Conservation (phyloP, 768 basidiomycete genomes). For the Phlebiopsis gigantea region DNA sequence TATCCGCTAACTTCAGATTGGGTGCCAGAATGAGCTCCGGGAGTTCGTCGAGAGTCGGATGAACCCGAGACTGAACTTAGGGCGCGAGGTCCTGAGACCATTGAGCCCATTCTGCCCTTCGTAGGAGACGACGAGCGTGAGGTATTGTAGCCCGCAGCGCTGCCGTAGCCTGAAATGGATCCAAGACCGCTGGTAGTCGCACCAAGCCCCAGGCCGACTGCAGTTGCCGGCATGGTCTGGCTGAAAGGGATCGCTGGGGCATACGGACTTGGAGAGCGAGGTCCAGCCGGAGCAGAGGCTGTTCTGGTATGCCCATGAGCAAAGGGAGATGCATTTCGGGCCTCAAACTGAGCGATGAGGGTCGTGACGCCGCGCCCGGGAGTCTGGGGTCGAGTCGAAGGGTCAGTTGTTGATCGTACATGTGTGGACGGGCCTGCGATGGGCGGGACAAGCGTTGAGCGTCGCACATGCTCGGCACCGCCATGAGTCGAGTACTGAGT, state of each 20-base stretch:
- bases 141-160: constrained; percentile 25
- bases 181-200: constrained; percentile 33
- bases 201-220: constrained; percentile 30
- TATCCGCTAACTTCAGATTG: constrained; percentile 32
- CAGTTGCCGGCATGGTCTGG: constrained; percentile 35
- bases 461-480: constrained; percentile 39
- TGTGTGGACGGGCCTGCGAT: constrained; percentile 40
- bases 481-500: constrained; percentile 29
- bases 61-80: constrained; percentile 20
- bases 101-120: constrained; percentile 34
- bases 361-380: constrained; percentile 30
- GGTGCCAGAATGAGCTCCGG: constrained; percentile 28
- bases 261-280: constrained; percentile 34
- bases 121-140: constrained; percentile 46
- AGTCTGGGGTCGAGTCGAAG: constrained; percentile 38
- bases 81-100: constrained; percentile 27
- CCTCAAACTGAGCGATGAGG: constrained; percentile 72
- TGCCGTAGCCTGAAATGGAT: constrained; percentile 25
- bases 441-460: constrained; percentile 37
- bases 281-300: constrained; percentile 38
- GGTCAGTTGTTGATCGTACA: constrained; percentile 55
- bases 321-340: constrained; percentile 29
- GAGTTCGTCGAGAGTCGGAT: constrained; percentile 19
- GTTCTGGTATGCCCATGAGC: constrained; percentile 46
- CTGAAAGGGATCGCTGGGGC: constrained; percentile 22